phyloP scores from a whole-genome alignment of 768 basidiomycete genomes.

The Amanita inopinata region DNA sequence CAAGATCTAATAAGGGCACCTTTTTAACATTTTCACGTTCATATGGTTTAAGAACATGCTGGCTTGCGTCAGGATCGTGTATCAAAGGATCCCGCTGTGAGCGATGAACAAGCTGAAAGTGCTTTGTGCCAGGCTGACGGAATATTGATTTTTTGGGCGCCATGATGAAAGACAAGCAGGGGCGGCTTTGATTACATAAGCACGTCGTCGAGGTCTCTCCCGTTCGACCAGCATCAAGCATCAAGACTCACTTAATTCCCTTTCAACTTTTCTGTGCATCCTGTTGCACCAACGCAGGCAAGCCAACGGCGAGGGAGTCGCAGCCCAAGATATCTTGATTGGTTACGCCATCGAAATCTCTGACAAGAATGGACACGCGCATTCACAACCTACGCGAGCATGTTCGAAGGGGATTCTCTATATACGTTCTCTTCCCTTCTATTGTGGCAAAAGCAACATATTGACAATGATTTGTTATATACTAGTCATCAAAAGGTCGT shows the following conservation, averaged over 20 bases:
- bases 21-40: conserved; percentile 65
- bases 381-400: conserved; percentile 68
- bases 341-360: conserved; percentile 17
- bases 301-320: not conserved
- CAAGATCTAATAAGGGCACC: conserved; percentile 21
- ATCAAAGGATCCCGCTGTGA: conserved; percentile 94
- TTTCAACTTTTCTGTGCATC: not conserved
- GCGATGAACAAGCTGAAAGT: conserved; percentile 95
- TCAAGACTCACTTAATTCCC: conserved; percentile 1
- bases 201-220: conserved; percentile 19
- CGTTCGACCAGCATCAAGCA: conserved; percentile 13
- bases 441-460: conserved; percentile 6
- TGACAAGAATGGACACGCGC: conserved; percentile 35
- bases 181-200: conserved; percentile 25
- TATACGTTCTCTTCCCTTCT: conserved; percentile 56
- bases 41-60: conserved; percentile 83
- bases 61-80: conserved; percentile 82
- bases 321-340: conserved; percentile 18
- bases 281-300: not conserved
- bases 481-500: conserved; percentile 96
- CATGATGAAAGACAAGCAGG: conserved; percentile 35
- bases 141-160: conserved; percentile 72
- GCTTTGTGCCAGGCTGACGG: conserved; percentile 79
- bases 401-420: conserved; percentile 72
- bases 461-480: conserved; percentile 36